phyloP scores from a whole-genome alignment of 2,329 filamentous ascomycete genomes.

The Talaromyces sp. region DNA sequence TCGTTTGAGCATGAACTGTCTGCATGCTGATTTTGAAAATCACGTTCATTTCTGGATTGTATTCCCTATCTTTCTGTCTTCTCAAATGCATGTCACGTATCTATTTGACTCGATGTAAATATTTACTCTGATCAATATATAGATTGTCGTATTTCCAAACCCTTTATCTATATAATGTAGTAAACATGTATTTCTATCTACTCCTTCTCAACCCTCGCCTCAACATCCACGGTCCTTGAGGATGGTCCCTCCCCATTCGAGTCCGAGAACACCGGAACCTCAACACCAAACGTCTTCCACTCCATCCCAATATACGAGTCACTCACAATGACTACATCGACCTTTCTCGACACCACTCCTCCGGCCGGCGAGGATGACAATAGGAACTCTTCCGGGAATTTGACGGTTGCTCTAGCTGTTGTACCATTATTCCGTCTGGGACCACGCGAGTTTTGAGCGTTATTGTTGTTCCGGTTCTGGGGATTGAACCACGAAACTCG shows the following conservation, averaged over 20 bases:
- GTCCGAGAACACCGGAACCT: constrained; percentile 40
- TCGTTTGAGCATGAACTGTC: neutral
- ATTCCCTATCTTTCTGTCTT: neutral
- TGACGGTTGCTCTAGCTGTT: constrained; percentile 29
- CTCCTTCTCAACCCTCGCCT: constrained; percentile 8
- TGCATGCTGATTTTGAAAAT: constrained; percentile 1
- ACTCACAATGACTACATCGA: constrained; percentile 76
- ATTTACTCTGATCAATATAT: neutral
- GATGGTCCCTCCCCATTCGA: constrained; percentile 12
- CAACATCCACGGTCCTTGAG: constrained; percentile 13
- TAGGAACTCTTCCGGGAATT: constrained; percentile 33
- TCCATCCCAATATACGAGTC: constrained; percentile 81
- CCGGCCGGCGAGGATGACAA: constrained; percentile 21
- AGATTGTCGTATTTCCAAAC: neutral
- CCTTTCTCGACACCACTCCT: constrained; percentile 50
- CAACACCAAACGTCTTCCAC: constrained; percentile 53
- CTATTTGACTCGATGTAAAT: neutral
- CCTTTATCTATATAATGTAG: neutral
- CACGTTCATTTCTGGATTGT: neutral
- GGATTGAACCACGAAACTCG: constrained; percentile 67
- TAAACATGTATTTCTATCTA: neutral
- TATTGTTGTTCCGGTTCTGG: constrained; percentile 16
- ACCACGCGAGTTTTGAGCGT: constrained; percentile 11
- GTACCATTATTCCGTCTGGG: constrained; percentile 19
- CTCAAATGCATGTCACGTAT: no score